Evolutionary conservation across 306 rosid species (phyloP).

Genomic region (Malus fusca): DNA sequence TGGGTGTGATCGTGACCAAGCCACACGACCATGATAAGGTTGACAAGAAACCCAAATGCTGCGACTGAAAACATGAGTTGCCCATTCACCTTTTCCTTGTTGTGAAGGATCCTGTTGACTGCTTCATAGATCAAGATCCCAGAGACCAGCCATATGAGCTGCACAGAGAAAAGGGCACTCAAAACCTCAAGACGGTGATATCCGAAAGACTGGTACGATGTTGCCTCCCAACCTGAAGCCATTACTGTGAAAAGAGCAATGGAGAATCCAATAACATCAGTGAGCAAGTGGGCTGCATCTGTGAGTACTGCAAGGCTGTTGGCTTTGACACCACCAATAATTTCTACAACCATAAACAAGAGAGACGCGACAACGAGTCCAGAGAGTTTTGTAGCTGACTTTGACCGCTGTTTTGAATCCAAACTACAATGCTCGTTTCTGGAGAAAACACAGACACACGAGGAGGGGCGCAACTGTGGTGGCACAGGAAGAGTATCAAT

Average conservation of each 20-base stretch:
- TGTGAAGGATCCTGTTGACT: constrained; percentile 40
- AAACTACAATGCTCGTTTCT: constrained; percentile 27
- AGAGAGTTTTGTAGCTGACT: constrained; percentile 54
- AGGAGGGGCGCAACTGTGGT: constrained; percentile 22
- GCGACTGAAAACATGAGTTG: constrained; percentile 76
- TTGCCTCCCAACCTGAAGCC: constrained; percentile 89
- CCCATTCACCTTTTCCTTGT: constrained; percentile 49
- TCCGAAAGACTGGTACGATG: constrained; percentile 68
- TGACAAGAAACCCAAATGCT: constrained; percentile 70
- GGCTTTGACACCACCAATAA: constrained; percentile 76
- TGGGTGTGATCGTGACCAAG: constrained; percentile 53
- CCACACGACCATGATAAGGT: constrained; percentile 74
- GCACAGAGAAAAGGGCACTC: constrained; percentile 84
- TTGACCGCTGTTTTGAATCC: constrained; percentile 48
- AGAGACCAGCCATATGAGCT: constrained; percentile 82
- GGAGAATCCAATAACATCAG: constrained; percentile 71
- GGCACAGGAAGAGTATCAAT: constrained; percentile 22
- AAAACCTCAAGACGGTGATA: constrained; percentile 80
- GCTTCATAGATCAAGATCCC: constrained; percentile 73
- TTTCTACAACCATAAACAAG: constrained; percentile 61
- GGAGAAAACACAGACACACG: constrained; percentile 49
- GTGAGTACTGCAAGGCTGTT: constrained; percentile 77
- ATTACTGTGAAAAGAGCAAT: constrained; percentile 74
- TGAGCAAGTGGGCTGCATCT: constrained; percentile 88
- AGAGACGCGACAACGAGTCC: constrained; percentile 54